Percentiles rank a stretch among this genome's conserved stretches.
Conservation (phyloP, 1,139 yeast species). For the Oligophagozyma castellii region DNA sequence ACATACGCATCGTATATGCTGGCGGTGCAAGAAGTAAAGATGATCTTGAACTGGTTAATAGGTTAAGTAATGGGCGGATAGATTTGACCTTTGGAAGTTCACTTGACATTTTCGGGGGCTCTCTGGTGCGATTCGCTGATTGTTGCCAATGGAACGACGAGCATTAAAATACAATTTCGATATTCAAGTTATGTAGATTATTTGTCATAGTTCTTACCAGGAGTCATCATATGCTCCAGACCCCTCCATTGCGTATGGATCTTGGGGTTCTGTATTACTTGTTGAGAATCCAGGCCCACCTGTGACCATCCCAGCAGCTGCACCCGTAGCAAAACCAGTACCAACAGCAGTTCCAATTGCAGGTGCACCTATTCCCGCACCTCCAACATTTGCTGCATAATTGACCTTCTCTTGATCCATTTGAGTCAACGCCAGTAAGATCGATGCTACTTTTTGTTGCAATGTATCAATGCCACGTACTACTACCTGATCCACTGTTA, state of each 20-base stretch:
- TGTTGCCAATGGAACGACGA: slow-evolving; percentile 55
- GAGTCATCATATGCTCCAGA: too few relatives aligned
- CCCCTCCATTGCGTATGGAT: slow-evolving; percentile 23
- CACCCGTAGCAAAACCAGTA: too few relatives aligned
- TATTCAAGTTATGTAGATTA: too few relatives aligned
- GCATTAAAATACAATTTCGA: slow-evolving; percentile 5
- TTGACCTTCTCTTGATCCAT: slow-evolving; percentile 36
- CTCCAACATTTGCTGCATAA: slow-evolving; percentile 34
- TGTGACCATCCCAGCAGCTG: slow-evolving; percentile 29
- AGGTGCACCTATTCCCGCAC: slow-evolving; percentile 28
- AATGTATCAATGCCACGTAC: slow-evolving; percentile 69
- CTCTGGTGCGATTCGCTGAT: slow-evolving; percentile 58
- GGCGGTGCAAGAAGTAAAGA: slow-evolving; percentile 79
- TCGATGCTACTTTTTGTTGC: slow-evolving; percentile 83
- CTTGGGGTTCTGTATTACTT: slow-evolving; percentile 23
- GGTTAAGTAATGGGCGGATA: slow-evolving; percentile 64
- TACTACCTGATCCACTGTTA: slow-evolving; percentile 82
- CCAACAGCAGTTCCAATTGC: too few relatives aligned
- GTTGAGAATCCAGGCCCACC: slow-evolving; percentile 32
- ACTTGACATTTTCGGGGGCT: slow-evolving; percentile 87
- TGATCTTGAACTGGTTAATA: slow-evolving; percentile 54
- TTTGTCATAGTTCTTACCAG: too few relatives aligned
- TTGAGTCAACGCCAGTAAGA: slow-evolving; percentile 66
- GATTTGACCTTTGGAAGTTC: slow-evolving; percentile 91
- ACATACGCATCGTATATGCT: slow-evolving; percentile 76